A percentile compares a stretch with the other conserved stretches of the same genome.
Evolutionary conservation across 2,329 filamentous ascomycete species (phyloP).

Genomic region (Colletotrichum sp.): DNA sequence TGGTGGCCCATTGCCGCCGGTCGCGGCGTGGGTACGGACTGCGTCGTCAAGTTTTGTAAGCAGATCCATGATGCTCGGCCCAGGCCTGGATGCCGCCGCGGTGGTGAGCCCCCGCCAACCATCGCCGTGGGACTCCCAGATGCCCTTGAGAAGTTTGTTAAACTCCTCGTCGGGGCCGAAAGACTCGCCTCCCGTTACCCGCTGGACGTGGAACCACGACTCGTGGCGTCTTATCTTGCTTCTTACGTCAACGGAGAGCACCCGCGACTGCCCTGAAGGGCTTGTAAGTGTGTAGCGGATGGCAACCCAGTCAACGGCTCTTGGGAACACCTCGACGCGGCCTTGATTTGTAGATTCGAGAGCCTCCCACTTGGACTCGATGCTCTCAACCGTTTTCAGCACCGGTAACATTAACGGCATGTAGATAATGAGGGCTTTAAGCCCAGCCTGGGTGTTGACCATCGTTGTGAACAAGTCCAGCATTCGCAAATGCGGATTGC

Average conservation of each 20-base stretch:
- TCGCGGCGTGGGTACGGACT: slow-evolving; percentile 39
- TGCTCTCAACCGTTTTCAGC: slow-evolving; percentile 62
- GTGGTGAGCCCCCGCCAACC: slow-evolving; percentile 54
- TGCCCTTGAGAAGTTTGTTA: slow-evolving; percentile 41
- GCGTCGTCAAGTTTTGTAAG: slow-evolving; percentile 53
- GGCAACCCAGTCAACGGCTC: slow-evolving; percentile 61
- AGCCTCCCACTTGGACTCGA: slow-evolving; percentile 61
- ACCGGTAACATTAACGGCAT: slow-evolving; percentile 68
- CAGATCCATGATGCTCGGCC: slow-evolving; percentile 48
- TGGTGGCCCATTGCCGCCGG: slow-evolving; percentile 16
- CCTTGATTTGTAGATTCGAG: slow-evolving; percentile 48
- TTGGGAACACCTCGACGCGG: slow-evolving; percentile 55
- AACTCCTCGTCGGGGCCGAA: slow-evolving; percentile 36
- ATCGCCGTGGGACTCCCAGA: slow-evolving; percentile 50
- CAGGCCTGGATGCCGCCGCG: slow-evolving; percentile 49
- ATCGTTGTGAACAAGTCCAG: slow-evolving; percentile 62
- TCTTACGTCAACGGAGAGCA: slow-evolving; percentile 57
- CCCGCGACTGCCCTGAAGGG: slow-evolving; percentile 29
- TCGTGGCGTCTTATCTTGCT: slow-evolving; percentile 53
- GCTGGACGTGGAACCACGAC: slow-evolving; percentile 57
- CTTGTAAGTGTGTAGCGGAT: slow-evolving; percentile 56
- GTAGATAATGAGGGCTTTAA: slow-evolving; percentile 56
- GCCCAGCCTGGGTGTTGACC: slow-evolving; percentile 61
- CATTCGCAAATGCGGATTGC: slow-evolving; percentile 72
- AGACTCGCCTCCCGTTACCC: slow-evolving; percentile 27